Base-by-base conservation (phyloP, 192 early-diverging fungal species). In the Spizellomyces sp. region DNA sequence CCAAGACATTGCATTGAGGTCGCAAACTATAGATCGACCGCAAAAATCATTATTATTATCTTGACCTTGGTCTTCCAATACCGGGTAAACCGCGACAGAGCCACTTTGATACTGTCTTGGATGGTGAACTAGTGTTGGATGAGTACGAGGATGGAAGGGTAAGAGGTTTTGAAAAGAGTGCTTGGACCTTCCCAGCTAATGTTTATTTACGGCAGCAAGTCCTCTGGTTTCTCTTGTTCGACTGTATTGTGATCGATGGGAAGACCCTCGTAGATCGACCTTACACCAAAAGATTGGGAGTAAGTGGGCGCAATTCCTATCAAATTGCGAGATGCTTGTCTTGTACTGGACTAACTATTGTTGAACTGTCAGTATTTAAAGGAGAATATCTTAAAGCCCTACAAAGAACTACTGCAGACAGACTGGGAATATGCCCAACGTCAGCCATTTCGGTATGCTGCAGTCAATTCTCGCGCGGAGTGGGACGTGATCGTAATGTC, bases 81-180 rank as follows among this genome's bases (percentile, higher is more conserved):
- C 75, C 73, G 9, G 71, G 69, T n/a, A 64, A 72, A 19, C 57
- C 27, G 6, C 14, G 19, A n/a, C 57, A 52, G 48, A 89, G 75
- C 52, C 92, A 94, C 52, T 62, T 81, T 52, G 77, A 85, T 50
- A 96, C 95, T 7, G 79, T 98, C 10, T 81, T 99, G 47, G 95
- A 99, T 71, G 95, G 93, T 2, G 96, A 99, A 78, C 80, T 99
- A 54, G 92, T 99, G 9, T 75, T 90, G 5, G 95, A 96, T 71
- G 64, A 62, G 1, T 84, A 92, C 55, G 61, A 68, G 0, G 84
- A 91, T 73, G 89, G 91, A 21, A 60, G 46, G 15, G 79, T 77
- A 46, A 73, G 22, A 46, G 27, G 41, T 36, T 45, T 46, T 36
- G 5, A 41, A 17, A 43, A 64, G 27, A 62, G 19, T 68, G 1